phyloP scores from a whole-genome alignment of 139 green algal genomes.

The Chlamydomonas schloesseri region DNA sequence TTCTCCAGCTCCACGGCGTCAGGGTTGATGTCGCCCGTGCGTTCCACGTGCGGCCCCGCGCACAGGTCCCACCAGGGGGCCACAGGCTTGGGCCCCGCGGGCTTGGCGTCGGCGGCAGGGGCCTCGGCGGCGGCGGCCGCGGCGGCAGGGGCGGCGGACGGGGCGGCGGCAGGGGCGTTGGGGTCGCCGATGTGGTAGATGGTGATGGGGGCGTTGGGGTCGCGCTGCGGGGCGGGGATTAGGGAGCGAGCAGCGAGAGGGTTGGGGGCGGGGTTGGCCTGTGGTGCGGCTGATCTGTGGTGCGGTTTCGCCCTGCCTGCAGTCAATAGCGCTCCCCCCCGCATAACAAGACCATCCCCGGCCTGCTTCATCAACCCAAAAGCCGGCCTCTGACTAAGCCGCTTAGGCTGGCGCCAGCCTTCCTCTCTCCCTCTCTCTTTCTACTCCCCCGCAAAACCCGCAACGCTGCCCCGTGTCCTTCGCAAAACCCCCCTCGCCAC shows the following conservation, averaged over 20 bases:
- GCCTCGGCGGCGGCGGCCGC: background rate
- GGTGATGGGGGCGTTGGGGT: slow-evolving; percentile 91
- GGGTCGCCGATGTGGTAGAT: slow-evolving; percentile 97
- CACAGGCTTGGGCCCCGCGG: background rate
- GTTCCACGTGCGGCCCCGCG: slow-evolving; percentile 92
- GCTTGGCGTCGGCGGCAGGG: background rate
- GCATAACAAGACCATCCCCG: no score
- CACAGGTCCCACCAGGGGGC: slow-evolving; percentile 94
- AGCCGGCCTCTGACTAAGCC: no score
- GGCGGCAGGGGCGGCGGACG: background rate
- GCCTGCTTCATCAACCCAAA: no score
- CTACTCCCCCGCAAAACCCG: no score
- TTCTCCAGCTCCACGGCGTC: slow-evolving; percentile 93
- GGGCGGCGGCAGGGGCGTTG: background rate
- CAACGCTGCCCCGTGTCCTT: no score
- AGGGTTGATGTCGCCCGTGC: slow-evolving; percentile 84
- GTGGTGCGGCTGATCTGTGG: background rate
- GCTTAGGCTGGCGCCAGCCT: no score
- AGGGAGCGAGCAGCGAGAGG: no score
- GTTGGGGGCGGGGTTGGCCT: background rate
- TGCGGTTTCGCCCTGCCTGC: background rate
- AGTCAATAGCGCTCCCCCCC: no score
- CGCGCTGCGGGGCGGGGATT: slow-evolving; percentile 25
- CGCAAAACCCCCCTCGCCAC: no score
- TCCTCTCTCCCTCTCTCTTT: no score